These are phyloP conservation scores for Fusarium chuoi DNA, from an alignment of 2,329 filamentous ascomycete genomes.

Conservation along the genomic window DNA sequence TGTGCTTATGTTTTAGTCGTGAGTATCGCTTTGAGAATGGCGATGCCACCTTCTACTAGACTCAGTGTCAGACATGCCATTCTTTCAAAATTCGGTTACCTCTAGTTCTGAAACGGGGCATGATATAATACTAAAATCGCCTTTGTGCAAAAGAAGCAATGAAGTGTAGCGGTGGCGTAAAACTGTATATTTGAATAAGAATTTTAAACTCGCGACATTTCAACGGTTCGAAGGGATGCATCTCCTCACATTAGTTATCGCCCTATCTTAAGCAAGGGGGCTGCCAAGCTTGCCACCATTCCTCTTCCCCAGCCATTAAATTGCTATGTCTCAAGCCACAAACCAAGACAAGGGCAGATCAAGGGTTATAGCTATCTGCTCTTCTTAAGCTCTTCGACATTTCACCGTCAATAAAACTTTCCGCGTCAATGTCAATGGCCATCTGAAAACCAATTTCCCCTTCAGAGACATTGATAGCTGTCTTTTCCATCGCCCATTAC, in stretches of 20 bases:
- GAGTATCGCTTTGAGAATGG: fast-evolving
- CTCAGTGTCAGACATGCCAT: background rate
- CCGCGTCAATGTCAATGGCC: background rate
- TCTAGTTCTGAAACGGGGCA: background rate
- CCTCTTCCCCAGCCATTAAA: background rate
- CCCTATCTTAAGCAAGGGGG: background rate
- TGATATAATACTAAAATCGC: no score
- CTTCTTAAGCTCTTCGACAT: background rate
- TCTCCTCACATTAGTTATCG: background rate
- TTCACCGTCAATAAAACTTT: background rate
- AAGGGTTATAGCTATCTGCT: background rate
- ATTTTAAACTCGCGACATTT: background rate
- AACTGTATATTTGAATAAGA: background rate
- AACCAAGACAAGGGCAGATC: background rate
- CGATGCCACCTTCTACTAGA: background rate
- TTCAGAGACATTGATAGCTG: background rate
- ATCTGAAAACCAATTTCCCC: background rate
- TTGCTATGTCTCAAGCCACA: background rate
- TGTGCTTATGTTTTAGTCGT: background rate
- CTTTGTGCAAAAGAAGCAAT: background rate
- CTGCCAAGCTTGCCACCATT: background rate
- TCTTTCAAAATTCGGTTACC: no score
- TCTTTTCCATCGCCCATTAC: background rate
- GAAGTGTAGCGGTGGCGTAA: background rate
- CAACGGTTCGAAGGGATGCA: background rate